Conservation (phyloP, 202 grass and related monocot genomes). For the Elaeis oleifera region DNA sequence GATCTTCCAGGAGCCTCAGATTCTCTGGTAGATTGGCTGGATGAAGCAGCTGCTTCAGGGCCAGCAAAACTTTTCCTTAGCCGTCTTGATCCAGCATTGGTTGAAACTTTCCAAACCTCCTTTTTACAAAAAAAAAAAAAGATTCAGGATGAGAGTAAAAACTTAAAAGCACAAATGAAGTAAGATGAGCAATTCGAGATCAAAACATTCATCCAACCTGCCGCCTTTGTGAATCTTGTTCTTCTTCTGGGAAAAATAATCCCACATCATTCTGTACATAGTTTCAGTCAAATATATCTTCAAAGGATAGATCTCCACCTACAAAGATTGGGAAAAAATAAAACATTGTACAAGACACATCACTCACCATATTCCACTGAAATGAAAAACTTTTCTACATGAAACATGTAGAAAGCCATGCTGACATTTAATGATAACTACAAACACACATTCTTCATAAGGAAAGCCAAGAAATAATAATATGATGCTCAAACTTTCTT, state of each 20-base stretch:
- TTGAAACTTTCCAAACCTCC: slow-evolving; percentile 99
- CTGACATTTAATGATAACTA: no score
- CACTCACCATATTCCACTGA: no score
- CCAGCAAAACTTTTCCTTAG: slow-evolving; percentile 60
- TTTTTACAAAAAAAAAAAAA: neutral
- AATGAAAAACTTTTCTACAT: no score
- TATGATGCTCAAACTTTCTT: no score
- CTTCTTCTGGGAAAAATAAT: slow-evolving; percentile 96
- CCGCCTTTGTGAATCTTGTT: slow-evolving; percentile 79
- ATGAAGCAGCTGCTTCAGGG: slow-evolving; percentile 54
- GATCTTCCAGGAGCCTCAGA: slow-evolving; percentile 53
- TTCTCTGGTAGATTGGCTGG: slow-evolving; percentile 55
- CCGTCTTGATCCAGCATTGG: slow-evolving; percentile 63
- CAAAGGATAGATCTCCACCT: slow-evolving; percentile 92
- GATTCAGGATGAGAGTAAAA: no score
- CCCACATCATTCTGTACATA: slow-evolving; percentile 99
- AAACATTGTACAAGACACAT: no score
- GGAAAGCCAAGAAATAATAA: no score
- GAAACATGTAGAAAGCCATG: no score
- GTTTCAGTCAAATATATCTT: slow-evolving; percentile 95
- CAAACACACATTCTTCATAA: no score
- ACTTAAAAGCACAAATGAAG: slow-evolving; percentile 19
- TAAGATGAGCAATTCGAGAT: slow-evolving; percentile 19
- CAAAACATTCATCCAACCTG: slow-evolving; percentile 45
- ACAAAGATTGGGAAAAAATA: slow-evolving; percentile 2